Evolutionary conservation across 2,329 filamentous ascomycete genomes (phyloP).

Genomic region (Passalora sequoiae): DNA sequence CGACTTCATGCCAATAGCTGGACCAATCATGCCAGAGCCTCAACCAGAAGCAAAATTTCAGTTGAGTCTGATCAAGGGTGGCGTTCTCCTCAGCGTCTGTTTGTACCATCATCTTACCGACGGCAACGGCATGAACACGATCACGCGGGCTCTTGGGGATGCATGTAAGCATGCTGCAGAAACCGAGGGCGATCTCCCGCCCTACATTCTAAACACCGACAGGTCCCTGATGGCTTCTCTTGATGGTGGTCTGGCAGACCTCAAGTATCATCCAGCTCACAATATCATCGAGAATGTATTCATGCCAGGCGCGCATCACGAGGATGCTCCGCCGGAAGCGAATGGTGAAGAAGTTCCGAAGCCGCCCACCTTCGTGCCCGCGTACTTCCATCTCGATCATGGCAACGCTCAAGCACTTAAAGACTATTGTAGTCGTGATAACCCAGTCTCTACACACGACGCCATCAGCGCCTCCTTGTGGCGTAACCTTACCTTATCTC

Average conservation of each 20-base stretch:
- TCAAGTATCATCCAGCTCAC: slow-evolving; percentile 19
- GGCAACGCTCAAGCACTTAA: slow-evolving; percentile 16
- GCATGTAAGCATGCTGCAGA: slow-evolving; percentile 16
- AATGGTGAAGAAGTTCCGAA: slow-evolving; percentile 10
- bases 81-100: slow-evolving; percentile 19
- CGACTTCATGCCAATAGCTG: slow-evolving; percentile 18
- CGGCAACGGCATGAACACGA: slow-evolving; percentile 22
- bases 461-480: slow-evolving; percentile 19
- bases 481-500: slow-evolving; percentile 16
- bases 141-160: slow-evolving; percentile 19
- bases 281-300: slow-evolving; percentile 8
- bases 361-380: slow-evolving; percentile 14
- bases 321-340: slow-evolving; percentile 14
- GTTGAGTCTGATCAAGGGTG: slow-evolving; percentile 19
- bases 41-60: slow-evolving; percentile 16
- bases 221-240: slow-evolving; percentile 12
- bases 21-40: slow-evolving; percentile 19
- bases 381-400: slow-evolving; percentile 13
- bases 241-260: slow-evolving; percentile 12
- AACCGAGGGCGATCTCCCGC: slow-evolving; percentile 13
- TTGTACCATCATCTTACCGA: slow-evolving; percentile 21
- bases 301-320: slow-evolving; percentile 14
- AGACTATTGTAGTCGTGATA: slow-evolving; percentile 10
- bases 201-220: slow-evolving; percentile 13
- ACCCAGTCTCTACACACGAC: slow-evolving; percentile 20